Percentiles rank a stretch among this genome's conserved stretches.
These are phyloP conservation scores for Scedosporium apiospermum DNA, from an alignment of 2,329 filamentous ascomycete genomes.

Conservation along the genomic window DNA sequence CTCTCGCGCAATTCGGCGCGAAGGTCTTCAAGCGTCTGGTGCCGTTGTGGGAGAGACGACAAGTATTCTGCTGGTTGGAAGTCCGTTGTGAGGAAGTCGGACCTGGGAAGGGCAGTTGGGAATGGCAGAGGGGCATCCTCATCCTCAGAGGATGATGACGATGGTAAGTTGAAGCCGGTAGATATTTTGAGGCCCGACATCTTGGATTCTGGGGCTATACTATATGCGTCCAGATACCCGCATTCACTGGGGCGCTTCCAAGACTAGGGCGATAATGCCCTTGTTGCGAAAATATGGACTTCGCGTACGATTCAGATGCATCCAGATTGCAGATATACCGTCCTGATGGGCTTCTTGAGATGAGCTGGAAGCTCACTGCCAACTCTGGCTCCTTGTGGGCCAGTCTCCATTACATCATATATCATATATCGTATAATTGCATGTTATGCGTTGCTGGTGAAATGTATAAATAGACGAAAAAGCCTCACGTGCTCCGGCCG, in stretches of 20 bases:
- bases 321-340: neutral
- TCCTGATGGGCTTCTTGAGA: neutral
- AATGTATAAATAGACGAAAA: too few relatives aligned
- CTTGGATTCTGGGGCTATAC: neutral
- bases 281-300: too few relatives aligned
- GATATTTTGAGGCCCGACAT: neutral
- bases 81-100: conserved; percentile 66
- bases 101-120: conserved; percentile 71
- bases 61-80: conserved; percentile 81
- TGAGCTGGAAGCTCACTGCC: neutral
- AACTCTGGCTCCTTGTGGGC: neutral
- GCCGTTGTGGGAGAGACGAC: conserved; percentile 68
- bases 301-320: too few relatives aligned
- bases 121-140: conserved; percentile 74
- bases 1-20: conserved; percentile 77
- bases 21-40: conserved; percentile 93
- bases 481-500: too few relatives aligned
- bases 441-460: neutral
- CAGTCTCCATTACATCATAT: neutral
- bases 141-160: conserved; percentile 20
- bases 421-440: neutral
- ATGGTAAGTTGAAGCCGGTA: neutral
- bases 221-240: too few relatives aligned
- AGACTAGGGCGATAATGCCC: too few relatives aligned
- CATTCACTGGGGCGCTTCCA: neutral